phyloP scores from a whole-genome alignment of 140 eudicot species.

The Ambrosia hybrid region DNA sequence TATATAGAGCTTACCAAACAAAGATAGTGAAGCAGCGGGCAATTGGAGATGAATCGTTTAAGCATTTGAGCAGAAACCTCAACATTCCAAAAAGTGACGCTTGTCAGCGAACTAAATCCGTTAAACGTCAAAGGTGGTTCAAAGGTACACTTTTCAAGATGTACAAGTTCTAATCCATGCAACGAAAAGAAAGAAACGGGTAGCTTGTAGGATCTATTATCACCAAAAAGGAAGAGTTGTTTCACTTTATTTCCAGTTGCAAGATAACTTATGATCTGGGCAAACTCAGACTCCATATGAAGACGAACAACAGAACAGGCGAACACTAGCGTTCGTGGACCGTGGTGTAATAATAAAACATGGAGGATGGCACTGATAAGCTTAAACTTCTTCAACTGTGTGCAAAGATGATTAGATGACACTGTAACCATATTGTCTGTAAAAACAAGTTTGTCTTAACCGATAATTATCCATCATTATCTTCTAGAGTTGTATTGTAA shows the following conservation, averaged over 20 bases:
- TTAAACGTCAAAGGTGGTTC: constrained; percentile 31
- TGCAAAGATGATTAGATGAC: neutral
- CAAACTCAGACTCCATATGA: constrained; percentile 26
- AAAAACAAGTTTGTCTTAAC: neutral
- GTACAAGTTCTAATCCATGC: neutral
- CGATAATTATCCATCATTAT: no score
- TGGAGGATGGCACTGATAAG: constrained; percentile 30
- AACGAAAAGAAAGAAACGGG: neutral
- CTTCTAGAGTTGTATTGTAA: no score
- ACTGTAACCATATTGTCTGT: neutral
- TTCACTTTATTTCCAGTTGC: constrained; percentile 21
- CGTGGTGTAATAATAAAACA: constrained; percentile 32
- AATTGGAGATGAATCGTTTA: constrained; percentile 23
- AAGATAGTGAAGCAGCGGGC: constrained; percentile 34
- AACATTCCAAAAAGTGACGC: constrained; percentile 15
- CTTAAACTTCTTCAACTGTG: constrained; percentile 5
- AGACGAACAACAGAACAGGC: neutral
- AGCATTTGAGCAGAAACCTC: constrained; percentile 15
- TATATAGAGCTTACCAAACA: constrained; percentile 14
- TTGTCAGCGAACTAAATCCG: constrained; percentile 28
- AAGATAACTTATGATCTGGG: no score
- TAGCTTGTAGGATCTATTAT: neutral
- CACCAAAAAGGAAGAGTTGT: neutral
- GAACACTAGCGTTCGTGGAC: constrained; percentile 21
- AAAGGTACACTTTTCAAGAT: neutral